Evolutionary conservation across 768 basidiomycete species (phyloP), one percentile per base, ranked within the genome.

Genomic region (Pulveroboletus sp.): DNA sequence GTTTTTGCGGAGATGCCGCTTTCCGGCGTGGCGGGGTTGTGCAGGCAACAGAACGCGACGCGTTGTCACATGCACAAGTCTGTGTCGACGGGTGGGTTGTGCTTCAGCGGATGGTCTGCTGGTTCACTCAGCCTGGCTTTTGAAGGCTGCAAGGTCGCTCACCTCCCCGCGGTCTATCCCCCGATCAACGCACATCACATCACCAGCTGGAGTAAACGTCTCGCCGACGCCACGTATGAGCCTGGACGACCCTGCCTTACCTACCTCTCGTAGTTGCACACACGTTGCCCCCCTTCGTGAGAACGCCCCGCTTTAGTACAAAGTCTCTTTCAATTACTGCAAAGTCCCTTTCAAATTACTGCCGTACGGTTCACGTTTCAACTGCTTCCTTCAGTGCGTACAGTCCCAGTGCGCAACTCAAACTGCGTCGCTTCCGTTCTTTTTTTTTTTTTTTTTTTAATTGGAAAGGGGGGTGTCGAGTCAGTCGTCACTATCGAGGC

Each of bases 391-490:
- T 21, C 38, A 40, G 39, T 5, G 43, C 30, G 14, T 18, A 12
- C 15, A 27, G 21, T 24, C 17, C 46, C 40, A 15, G 43, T 8
- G n/a, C 15, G 11, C 50, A 21, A 47, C 41, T 26, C 6, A 17
- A 38, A 15, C 28, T 59, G 57, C 54, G 48, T 55, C 51, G 47
- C 50, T 46, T 52, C 58, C 46, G 14, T 41, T 56, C 28, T 38
- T 2, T 38, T 56, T 60, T 35, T 43, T 24, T n/a, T n/a, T n/a
- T n/a, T n/a, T n/a, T n/a, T n/a, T n/a, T n/a, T n/a, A n/a, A n/a
- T n/a, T n/a, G n/a, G n/a, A n/a, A n/a, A n/a, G 39, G 50, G 50
- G 59, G 39, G 12, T 40, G 21, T 3, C 21, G 21, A 21, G 21
- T 17, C 32, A 18, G 40, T 17, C 17, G 30, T 28, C 27, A 43